phyloP scores from a whole-genome alignment of 371 early-diverging fungal species.

The Capillidium heterosporum region DNA sequence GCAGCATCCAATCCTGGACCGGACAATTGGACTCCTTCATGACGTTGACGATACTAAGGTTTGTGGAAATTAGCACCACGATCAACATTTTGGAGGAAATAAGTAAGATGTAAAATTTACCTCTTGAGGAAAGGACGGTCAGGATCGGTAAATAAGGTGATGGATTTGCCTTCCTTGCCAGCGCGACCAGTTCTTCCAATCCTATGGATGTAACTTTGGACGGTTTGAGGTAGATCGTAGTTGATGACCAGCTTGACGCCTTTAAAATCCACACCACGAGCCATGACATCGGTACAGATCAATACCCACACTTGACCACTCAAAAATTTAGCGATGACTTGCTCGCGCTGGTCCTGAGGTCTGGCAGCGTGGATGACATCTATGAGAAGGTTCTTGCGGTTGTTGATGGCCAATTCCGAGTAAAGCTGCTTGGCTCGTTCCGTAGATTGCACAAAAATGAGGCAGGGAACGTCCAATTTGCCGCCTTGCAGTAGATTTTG shows the following conservation, averaged over 20 bases:
- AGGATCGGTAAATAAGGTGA: conserved; percentile 85
- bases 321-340: conserved; percentile 77
- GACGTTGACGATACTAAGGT: conserved; percentile 70
- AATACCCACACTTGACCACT: conserved; percentile 83
- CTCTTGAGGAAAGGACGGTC: conserved; percentile 71
- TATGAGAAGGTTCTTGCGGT: conserved; percentile 52
- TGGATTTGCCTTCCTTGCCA: conserved; percentile 55
- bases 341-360: conserved; percentile 79
- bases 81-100: no score
- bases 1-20: conserved; percentile 93
- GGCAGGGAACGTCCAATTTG: conserved; percentile 66
- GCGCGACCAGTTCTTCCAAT: conserved; percentile 90
- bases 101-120: no score
- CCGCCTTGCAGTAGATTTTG: conserved; percentile 67
- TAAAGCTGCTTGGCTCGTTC: conserved; percentile 88
- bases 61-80: conserved; percentile 6
- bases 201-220: conserved; percentile 85
- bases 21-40: conserved; percentile 91
- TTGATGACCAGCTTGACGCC: conserved; percentile 84
- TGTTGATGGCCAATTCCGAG: conserved; percentile 89
- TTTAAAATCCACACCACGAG: conserved; percentile 89
- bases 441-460: conserved; percentile 91
- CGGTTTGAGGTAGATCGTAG: conserved; percentile 90
- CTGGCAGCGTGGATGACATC: conserved; percentile 90
- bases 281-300: conserved; percentile 93